Conservation (phyloP, 1,284 basidiomycete genomes). For the Mycena citricolor region DNA sequence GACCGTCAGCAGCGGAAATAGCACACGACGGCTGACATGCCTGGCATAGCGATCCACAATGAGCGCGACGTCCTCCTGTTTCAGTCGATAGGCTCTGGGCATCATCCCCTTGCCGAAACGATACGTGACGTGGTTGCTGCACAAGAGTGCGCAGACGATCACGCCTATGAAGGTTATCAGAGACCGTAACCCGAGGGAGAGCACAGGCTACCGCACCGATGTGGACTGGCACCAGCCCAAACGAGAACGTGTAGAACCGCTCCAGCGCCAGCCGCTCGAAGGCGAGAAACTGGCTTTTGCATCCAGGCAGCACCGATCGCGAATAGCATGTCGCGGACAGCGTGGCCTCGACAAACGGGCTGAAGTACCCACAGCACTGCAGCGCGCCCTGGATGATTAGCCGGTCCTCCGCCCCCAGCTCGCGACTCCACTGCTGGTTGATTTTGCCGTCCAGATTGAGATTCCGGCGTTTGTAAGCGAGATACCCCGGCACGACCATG, state of each 20-base stretch:
- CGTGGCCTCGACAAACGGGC: slow-evolving; percentile 69
- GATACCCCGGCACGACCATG: slow-evolving; percentile 65
- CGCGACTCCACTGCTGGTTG: slow-evolving; percentile 64
- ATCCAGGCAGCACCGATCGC: slow-evolving; percentile 59
- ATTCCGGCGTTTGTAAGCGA: slow-evolving; percentile 61
- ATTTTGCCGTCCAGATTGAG: slow-evolving; percentile 77
- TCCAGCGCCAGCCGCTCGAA: slow-evolving; percentile 52
- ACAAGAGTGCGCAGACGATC: slow-evolving; percentile 57
- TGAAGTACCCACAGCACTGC: slow-evolving; percentile 70
- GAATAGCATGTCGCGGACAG: slow-evolving; percentile 63
- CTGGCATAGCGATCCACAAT: slow-evolving; percentile 51
- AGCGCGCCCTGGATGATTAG: slow-evolving; percentile 64
- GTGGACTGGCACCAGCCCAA: slow-evolving; percentile 59
- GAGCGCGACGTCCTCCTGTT: slow-evolving; percentile 60
- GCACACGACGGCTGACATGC: slow-evolving; percentile 2
- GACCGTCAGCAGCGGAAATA: background rate
- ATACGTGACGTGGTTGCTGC: slow-evolving; percentile 77
- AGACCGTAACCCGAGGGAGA: slow-evolving; percentile 54
- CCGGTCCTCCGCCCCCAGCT: slow-evolving; percentile 51
- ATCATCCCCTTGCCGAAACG: slow-evolving; percentile 78
- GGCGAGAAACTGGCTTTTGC: slow-evolving; percentile 56
- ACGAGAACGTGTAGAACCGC: slow-evolving; percentile 57
- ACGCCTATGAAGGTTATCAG: slow-evolving; percentile 28
- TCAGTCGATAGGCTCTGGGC: slow-evolving; percentile 68
- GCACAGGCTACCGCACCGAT: slow-evolving; percentile 50